Percentiles rank a stretch among this genome's conserved stretches.
Conservation (phyloP, 495 filamentous ascomycete species). For the Cercophora scortea region DNA sequence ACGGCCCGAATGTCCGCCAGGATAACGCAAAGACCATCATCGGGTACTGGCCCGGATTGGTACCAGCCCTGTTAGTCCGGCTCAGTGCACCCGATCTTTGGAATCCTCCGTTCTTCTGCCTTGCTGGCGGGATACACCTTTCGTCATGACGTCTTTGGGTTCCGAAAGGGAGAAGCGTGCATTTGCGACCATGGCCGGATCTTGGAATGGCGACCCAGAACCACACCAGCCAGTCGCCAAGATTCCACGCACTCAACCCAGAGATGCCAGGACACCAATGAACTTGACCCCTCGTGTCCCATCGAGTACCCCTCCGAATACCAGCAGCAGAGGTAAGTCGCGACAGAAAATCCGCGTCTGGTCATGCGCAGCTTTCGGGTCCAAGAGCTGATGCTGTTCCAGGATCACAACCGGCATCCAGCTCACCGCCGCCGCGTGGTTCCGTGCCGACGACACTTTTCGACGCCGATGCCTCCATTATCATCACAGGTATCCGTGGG, state of each 20-base stretch:
- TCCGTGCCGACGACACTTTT: constrained; percentile 22
- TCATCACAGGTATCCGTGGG: constrained; percentile 61
- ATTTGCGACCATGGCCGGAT: constrained; percentile 12
- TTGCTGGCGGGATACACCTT: no score
- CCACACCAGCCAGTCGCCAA: background rate
- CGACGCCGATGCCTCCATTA: constrained; percentile 52
- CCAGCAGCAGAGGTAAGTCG: background rate
- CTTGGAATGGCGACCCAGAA: constrained; percentile 5
- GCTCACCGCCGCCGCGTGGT: constrained; percentile 2
- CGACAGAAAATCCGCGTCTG: background rate
- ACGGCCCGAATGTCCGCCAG: no score
- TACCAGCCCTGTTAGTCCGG: no score
- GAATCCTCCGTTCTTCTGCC: no score
- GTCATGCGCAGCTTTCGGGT: background rate
- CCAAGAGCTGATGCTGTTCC: background rate
- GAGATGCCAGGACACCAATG: background rate
- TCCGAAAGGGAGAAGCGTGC: constrained; percentile 17
- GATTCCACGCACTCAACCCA: background rate
- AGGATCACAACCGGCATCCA: constrained; percentile 7
- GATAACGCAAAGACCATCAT: no score
- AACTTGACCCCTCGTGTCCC: background rate
- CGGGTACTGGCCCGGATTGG: no score
- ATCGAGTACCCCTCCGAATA: background rate
- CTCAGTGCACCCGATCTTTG: no score
- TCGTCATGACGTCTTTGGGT: constrained; percentile 7